A percentile compares a stretch with the other conserved stretches of the same genome.
These are phyloP conservation scores for Lumnitzera littorea DNA, from an alignment of 345 rosid species.

Conservation along the genomic window DNA sequence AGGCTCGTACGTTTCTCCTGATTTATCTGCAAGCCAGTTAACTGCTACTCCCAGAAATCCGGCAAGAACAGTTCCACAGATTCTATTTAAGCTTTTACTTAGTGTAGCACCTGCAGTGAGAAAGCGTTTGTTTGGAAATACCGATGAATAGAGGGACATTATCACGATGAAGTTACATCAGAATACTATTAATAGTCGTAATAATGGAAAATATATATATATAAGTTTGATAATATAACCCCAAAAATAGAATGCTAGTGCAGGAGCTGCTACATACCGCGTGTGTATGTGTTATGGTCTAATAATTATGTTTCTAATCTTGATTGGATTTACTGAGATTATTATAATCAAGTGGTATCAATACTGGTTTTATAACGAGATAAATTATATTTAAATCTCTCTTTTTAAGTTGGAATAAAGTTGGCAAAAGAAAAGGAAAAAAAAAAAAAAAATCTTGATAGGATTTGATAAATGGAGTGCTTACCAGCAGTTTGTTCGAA, in stretches of 20 bases:
- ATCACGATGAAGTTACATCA: neutral
- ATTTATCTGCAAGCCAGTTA: conserved; percentile 16
- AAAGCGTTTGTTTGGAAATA: neutral
- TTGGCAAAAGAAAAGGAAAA: no score
- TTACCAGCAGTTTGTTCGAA: conserved; percentile 37
- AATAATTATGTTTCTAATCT: neutral
- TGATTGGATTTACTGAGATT: neutral
- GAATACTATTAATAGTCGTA: neutral
- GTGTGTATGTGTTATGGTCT: neutral
- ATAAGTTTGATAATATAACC: no score
- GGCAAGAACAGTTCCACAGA: conserved; percentile 24
- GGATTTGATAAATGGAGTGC: neutral
- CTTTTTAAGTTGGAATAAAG: no score
- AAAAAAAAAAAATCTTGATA: neutral
- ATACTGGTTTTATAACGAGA: no score
- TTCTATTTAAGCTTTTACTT: conserved; percentile 33
- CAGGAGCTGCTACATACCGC: no score
- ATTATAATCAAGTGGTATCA: no score
- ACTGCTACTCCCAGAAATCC: conserved; percentile 31
- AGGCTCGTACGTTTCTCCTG: conserved; percentile 18
- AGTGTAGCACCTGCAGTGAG: conserved; percentile 25
- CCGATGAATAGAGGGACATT: no score
- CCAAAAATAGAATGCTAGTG: no score
- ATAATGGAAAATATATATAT: no score
- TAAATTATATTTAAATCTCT: no score